Evolutionary conservation across 345 rosid genomes (phyloP).

Genomic region (Cardiospermum halicacabum): DNA sequence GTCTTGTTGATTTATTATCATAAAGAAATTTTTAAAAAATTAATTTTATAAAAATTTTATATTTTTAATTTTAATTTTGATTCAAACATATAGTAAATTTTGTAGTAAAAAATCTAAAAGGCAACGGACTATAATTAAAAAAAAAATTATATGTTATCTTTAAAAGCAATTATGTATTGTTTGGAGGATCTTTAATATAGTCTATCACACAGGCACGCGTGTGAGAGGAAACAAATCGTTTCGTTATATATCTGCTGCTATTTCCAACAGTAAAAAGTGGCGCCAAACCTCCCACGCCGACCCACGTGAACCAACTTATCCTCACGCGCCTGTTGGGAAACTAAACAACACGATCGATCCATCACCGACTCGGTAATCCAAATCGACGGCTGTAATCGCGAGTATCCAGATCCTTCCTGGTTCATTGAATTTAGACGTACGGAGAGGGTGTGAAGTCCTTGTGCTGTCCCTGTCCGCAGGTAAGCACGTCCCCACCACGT

Average conservation of each 20-base stretch:
- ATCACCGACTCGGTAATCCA: too few species aligned
- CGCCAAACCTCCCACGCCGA: slow-evolving; percentile 21
- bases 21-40: too few species aligned
- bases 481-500: slow-evolving; percentile 21
- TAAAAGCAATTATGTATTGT: too few species aligned
- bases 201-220: not conserved
- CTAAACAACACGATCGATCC: not conserved
- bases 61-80: too few species aligned
- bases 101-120: too few species aligned
- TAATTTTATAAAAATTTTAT: too few species aligned
- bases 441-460: not conserved
- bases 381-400: not conserved
- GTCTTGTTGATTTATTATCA: too few species aligned
- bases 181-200: too few species aligned
- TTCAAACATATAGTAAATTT: too few species aligned
- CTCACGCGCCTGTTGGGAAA: not conserved
- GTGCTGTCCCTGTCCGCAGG: slow-evolving; percentile 18
- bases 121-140: too few species aligned
- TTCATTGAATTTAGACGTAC: not conserved
- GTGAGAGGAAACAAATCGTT: not conserved
- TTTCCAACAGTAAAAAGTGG: not conserved
- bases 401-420: not conserved
- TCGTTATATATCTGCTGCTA: not conserved
- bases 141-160: too few species aligned
- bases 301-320: not conserved